Percentiles rank a stretch among this genome's conserved stretches.
Evolutionary conservation across 2,329 filamentous ascomycete genomes (phyloP).

Genomic region (Penicillium sclerotiorum): DNA sequence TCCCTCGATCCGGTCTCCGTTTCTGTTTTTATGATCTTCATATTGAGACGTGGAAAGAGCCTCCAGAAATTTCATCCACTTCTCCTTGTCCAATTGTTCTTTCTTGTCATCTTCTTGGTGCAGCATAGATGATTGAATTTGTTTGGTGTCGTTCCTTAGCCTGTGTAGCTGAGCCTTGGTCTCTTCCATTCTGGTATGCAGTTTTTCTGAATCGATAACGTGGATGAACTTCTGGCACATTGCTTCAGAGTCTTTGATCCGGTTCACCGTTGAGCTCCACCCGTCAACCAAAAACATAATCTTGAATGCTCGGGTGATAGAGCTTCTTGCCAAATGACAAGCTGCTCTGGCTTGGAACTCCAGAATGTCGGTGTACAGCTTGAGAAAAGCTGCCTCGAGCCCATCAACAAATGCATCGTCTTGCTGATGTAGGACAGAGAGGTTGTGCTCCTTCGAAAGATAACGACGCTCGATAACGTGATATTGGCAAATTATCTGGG

Average conservation of each 20-base stretch:
- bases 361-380: background rate
- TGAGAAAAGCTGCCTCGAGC: background rate
- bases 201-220: too few relatives aligned
- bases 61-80: background rate
- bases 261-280: too few relatives aligned
- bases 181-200: too few relatives aligned
- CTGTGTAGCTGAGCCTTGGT: too few relatives aligned
- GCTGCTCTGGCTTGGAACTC: background rate
- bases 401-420: background rate
- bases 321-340: background rate
- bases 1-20: conserved; percentile 8
- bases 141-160: too few relatives aligned
- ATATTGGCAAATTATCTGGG: too few relatives aligned
- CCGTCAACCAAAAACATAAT: background rate
- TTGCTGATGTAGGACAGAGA: background rate
- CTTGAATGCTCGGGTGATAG: background rate
- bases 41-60: conserved; percentile 9
- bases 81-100: background rate
- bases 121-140: too few relatives aligned
- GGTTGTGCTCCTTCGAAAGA: too few relatives aligned
- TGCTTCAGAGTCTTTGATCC: too few relatives aligned
- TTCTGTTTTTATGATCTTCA: conserved; percentile 20
- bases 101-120: too few relatives aligned
- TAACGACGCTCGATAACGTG: too few relatives aligned
- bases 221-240: too few relatives aligned